phyloP scores from a whole-genome alignment of 2,329 filamentous ascomycete genomes.

The Paraconiothyrium sp. region DNA sequence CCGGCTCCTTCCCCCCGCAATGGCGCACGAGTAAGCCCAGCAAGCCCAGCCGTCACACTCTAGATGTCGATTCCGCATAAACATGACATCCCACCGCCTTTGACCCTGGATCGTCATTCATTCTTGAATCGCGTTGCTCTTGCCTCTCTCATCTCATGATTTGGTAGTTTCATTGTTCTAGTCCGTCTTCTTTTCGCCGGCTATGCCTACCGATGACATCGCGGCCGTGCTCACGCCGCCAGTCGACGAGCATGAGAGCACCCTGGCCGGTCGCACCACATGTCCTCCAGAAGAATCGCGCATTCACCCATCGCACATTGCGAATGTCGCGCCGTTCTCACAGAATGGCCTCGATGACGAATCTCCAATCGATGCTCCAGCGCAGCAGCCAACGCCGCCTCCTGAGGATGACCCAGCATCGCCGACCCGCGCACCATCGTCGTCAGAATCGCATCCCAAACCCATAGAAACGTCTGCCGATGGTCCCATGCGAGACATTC shows the following conservation, averaged over 20 bases:
- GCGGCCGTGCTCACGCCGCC: conserved; percentile 52
- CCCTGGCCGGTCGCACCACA: conserved; percentile 56
- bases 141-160: conserved; percentile 25
- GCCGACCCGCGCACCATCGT: conserved; percentile 27
- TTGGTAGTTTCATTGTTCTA: conserved; percentile 25
- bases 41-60: conserved; percentile 17
- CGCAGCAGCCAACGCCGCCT: conserved; percentile 49
- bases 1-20: conserved; percentile 39
- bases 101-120: conserved; percentile 16
- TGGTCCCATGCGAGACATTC: conserved; percentile 46
- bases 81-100: conserved; percentile 29
- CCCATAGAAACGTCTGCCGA: conserved; percentile 44
- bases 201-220: conserved; percentile 61
- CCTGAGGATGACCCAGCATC: conserved; percentile 39
- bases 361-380: conserved; percentile 27
- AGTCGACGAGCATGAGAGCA: conserved; percentile 54
- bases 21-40: conserved; percentile 17
- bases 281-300: conserved; percentile 60
- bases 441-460: conserved; percentile 39
- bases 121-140: conserved; percentile 11
- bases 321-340: conserved; percentile 39
- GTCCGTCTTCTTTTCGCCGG: conserved; percentile 42
- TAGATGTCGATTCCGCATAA: conserved; percentile 18
- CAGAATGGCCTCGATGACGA: conserved; percentile 28
- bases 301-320: conserved; percentile 36